Conservation (phyloP, 805 yeast genomes). For the Brettanomyces nanus region DNA sequence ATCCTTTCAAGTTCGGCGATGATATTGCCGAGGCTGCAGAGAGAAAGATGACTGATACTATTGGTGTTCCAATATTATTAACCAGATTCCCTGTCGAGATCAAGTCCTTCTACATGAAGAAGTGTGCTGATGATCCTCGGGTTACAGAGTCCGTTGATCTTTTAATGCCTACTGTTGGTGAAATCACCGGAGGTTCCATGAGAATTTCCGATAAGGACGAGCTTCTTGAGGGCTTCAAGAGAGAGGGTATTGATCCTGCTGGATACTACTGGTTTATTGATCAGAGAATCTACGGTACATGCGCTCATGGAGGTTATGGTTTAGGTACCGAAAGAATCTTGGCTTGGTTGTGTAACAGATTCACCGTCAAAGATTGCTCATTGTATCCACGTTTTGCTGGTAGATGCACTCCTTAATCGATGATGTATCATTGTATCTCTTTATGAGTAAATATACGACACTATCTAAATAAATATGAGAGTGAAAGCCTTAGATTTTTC, state of each 20-base stretch:
- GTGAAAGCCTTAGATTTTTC: no score
- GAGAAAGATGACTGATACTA: constrained; percentile 94
- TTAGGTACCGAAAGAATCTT: constrained; percentile 95
- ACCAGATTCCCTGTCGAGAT: constrained; percentile 94
- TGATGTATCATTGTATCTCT: constrained; percentile 6
- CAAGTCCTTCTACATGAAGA: constrained; percentile 97
- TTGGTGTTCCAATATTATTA: constrained; percentile 87
- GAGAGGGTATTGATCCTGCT: constrained; percentile 78
- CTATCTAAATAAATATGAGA: no score
- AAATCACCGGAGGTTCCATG: constrained; percentile 98
- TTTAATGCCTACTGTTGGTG: constrained; percentile 98
- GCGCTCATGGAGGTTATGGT: constrained; percentile 99
- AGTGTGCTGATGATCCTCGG: constrained; percentile 79
- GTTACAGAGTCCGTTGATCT: constrained; percentile 98
- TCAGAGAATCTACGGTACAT: constrained; percentile 93
- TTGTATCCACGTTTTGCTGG: constrained; percentile 97
- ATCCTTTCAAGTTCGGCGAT: constrained; percentile 90
- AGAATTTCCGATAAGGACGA: constrained; percentile 81
- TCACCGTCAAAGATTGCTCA: constrained; percentile 96
- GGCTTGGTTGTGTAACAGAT: constrained; percentile 97
- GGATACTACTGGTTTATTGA: constrained; percentile 96
- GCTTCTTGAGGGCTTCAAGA: constrained; percentile 80
- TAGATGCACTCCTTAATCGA: constrained; percentile 80
- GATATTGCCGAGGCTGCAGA: constrained; percentile 99
- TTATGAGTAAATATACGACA: no score